Conservation (phyloP, 805 yeast species). For the Lipomyces kockii region DNA sequence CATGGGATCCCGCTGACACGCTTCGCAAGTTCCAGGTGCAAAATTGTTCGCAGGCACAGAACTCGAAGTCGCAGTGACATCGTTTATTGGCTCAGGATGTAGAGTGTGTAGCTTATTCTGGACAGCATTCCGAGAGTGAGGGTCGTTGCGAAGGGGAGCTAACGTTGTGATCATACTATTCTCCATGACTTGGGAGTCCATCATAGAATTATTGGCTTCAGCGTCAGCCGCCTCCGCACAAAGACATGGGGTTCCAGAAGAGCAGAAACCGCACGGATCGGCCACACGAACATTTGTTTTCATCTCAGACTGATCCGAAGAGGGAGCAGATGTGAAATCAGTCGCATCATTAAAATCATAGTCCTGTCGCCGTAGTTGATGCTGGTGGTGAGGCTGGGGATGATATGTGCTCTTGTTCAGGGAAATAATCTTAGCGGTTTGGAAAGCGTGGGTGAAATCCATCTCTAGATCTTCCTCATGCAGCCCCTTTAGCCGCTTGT, state of each 20-base stretch:
- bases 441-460: slow-evolving; percentile 36
- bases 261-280: slow-evolving; percentile 91
- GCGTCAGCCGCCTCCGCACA: slow-evolving; percentile 75
- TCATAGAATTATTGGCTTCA: slow-evolving; percentile 35
- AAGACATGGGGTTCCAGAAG: slow-evolving; percentile 89
- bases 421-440: slow-evolving; percentile 16
- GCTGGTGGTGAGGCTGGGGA: slow-evolving; percentile 16
- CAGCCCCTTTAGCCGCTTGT: slow-evolving; percentile 12
- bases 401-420: background rate
- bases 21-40: slow-evolving; percentile 81
- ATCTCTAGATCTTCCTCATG: slow-evolving; percentile 32
- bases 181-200: slow-evolving; percentile 22
- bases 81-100: slow-evolving; percentile 62
- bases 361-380: background rate
- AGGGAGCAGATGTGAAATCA: slow-evolving; percentile 10
- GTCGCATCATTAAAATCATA: slow-evolving; percentile 6
- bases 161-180: slow-evolving; percentile 29
- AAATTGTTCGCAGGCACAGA: slow-evolving; percentile 34
- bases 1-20: slow-evolving; percentile 86
- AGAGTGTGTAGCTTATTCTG: slow-evolving; percentile 57
- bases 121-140: slow-evolving; percentile 33
- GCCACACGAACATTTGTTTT: slow-evolving; percentile 63
- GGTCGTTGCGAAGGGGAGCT: slow-evolving; percentile 32
- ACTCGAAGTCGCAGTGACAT: slow-evolving; percentile 17
- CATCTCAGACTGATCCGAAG: slow-evolving; percentile 35